Evolutionary conservation across 2,329 filamentous ascomycete genomes (phyloP).

Genomic region (Neofusicoccum parvum): DNA sequence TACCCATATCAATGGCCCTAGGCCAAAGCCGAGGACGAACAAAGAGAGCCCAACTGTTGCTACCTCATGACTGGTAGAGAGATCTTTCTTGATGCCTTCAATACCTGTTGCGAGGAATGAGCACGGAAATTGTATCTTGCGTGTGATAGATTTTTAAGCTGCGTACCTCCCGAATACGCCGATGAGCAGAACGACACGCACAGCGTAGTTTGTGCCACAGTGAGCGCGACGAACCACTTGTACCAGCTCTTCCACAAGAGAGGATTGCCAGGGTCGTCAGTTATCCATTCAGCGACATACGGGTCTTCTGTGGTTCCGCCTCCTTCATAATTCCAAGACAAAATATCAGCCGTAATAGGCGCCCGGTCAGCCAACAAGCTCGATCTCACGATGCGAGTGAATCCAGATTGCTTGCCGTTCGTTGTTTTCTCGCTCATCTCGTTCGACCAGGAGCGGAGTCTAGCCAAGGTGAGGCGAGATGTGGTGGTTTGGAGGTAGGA

Average conservation of each 20-base stretch:
- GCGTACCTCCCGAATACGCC: constrained; percentile 42
- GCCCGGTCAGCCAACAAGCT: constrained; percentile 40
- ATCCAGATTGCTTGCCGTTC: background rate
- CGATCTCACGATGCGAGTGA: constrained; percentile 31
- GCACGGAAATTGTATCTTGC: too few relatives aligned
- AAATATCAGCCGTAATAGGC: constrained; percentile 37
- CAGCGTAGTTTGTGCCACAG: constrained; percentile 46
- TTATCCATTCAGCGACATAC: constrained; percentile 49
- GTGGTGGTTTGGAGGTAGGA: too few relatives aligned
- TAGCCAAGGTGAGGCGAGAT: background rate
- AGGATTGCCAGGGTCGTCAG: constrained; percentile 50
- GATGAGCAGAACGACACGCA: constrained; percentile 48
- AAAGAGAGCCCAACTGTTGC: constrained; percentile 45
- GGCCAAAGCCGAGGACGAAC: constrained; percentile 47
- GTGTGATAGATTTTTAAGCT: background rate
- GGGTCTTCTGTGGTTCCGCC: constrained; percentile 48
- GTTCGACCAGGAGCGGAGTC: background rate
- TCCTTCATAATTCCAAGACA: constrained; percentile 45
- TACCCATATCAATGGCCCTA: constrained; percentile 43
- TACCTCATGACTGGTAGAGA: constrained; percentile 41
- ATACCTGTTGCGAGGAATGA: constrained; percentile 19
- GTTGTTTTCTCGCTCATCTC: background rate
- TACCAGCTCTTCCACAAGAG: constrained; percentile 41
- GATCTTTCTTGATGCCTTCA: constrained; percentile 41
- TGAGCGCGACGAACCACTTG: constrained; percentile 46